Conservation (phyloP, 1,284 basidiomycete species). For the Exobasidium rhododendri region DNA sequence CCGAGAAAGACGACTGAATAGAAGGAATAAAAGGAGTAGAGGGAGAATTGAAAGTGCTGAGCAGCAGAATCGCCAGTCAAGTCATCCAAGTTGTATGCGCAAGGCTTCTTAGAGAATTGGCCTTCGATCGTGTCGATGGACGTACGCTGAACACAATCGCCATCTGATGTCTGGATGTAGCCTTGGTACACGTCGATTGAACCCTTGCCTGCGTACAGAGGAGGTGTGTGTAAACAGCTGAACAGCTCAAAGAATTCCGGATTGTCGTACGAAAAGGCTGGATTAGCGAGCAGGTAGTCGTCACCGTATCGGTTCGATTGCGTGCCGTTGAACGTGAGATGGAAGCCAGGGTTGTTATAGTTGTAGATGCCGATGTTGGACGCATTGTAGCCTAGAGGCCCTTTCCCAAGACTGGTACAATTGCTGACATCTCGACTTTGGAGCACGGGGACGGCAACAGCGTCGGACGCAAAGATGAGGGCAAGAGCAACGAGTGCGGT, state of each 20-base stretch:
- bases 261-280: not conserved
- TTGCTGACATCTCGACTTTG: too few species aligned
- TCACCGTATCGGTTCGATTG: not conserved
- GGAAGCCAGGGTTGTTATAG: not conserved
- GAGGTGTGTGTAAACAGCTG: not conserved
- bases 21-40: not conserved
- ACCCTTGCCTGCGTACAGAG: not conserved
- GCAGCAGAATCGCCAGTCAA: not conserved
- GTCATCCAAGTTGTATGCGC: not conserved
- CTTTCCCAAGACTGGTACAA: not conserved
- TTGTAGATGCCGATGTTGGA: not conserved
- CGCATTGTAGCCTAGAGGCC: not conserved
- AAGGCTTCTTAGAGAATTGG: not conserved
- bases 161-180: not conserved
- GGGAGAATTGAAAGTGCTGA: not conserved
- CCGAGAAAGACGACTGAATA: not conserved
- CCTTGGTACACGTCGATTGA: not conserved
- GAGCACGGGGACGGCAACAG: too few species aligned
- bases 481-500: too few species aligned
- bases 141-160: not conserved
- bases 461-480: too few species aligned
- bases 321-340: not conserved
- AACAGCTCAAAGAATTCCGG: not conserved
- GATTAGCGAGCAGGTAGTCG: not conserved
- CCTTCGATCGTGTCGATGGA: not conserved